A percentile compares a stretch with the other conserved stretches of the same genome.
phyloP scores from a whole-genome alignment of 1,284 basidiomycete genomes.

The Leucoagaricus sp. region DNA sequence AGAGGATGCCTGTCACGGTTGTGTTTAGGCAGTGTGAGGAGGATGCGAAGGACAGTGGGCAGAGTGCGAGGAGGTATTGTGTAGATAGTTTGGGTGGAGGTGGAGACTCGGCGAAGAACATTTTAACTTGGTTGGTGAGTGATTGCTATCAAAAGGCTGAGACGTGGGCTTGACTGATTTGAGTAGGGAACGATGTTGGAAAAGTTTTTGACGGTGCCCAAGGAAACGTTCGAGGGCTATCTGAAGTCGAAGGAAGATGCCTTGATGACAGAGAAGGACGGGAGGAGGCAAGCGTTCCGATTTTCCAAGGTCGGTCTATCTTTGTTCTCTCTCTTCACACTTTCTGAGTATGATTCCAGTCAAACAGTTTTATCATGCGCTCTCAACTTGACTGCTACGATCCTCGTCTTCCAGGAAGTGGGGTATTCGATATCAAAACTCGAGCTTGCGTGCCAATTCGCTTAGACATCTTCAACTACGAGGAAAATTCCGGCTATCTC shows the following conservation, averaged over 20 bases:
- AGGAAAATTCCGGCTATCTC: slow-evolving; percentile 80
- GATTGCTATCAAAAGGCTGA: no score
- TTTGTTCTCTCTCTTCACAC: no score
- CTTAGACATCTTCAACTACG: slow-evolving; percentile 84
- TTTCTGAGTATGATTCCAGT: slow-evolving; percentile 40
- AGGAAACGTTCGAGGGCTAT: slow-evolving; percentile 66
- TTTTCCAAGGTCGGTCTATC: slow-evolving; percentile 71
- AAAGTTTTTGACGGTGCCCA: slow-evolving; percentile 79
- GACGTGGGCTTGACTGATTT: background rate
- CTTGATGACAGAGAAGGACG: slow-evolving; percentile 35
- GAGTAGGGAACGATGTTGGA: slow-evolving; percentile 85
- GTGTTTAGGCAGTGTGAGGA: slow-evolving; percentile 58
- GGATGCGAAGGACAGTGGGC: background rate
- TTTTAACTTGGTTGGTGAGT: slow-evolving; percentile 80
- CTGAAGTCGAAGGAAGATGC: slow-evolving; percentile 45
- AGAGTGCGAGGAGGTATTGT: slow-evolving; percentile 60
- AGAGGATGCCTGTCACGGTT: slow-evolving; percentile 79
- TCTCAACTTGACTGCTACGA: slow-evolving; percentile 94
- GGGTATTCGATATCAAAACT: slow-evolving; percentile 97
- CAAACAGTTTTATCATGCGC: slow-evolving; percentile 83
- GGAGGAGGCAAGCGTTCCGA: slow-evolving; percentile 71
- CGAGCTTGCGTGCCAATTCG: slow-evolving; percentile 86
- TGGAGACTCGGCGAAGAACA: slow-evolving; percentile 59
- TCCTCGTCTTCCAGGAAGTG: slow-evolving; percentile 79
- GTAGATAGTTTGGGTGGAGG: slow-evolving; percentile 67